Conservation (phyloP, 352 stramenopile genomes). For the Nothophytophthora sp. region DNA sequence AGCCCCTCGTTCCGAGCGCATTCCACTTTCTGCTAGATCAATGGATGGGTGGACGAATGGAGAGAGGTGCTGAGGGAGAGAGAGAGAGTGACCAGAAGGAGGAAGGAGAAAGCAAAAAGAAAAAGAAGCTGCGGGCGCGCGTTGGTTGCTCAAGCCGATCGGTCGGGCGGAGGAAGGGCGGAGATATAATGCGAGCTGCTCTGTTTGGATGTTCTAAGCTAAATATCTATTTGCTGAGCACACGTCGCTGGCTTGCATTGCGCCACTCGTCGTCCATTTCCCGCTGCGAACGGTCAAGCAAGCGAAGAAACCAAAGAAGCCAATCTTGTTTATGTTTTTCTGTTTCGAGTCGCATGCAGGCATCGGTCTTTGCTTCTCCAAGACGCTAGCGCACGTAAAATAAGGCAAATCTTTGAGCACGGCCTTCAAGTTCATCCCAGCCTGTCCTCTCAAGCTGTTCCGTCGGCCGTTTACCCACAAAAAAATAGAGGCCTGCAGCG, state of each 20-base stretch:
- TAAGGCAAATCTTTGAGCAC: no score
- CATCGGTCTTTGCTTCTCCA: constrained; percentile 1
- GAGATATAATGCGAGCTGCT: constrained; percentile 40
- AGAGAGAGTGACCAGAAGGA: constrained; percentile 10
- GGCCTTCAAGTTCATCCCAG: no score
- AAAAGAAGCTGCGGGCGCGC: constrained; percentile 14
- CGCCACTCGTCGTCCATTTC: neutral
- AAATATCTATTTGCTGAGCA: constrained; percentile 45
- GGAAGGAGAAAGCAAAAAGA: constrained; percentile 19
- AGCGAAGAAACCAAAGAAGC: constrained; percentile 10
- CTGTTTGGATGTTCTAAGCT: constrained; percentile 37
- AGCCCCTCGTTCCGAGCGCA: constrained; percentile 9
- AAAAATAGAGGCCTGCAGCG: constrained; percentile 6
- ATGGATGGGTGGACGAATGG: constrained; percentile 12
- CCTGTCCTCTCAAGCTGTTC: constrained; percentile 14
- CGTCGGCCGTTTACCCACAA: constrained; percentile 25
- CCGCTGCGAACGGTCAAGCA: neutral
- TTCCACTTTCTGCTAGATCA: constrained; percentile 13
- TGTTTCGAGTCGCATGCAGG: no score
- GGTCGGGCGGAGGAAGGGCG: constrained; percentile 10
- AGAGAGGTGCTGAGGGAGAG: constrained; percentile 3
- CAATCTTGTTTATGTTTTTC: constrained; percentile 17
- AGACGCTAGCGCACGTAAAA: constrained; percentile 12
- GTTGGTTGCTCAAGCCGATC: no score
- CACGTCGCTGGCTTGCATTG: neutral